A percentile compares a stretch with the other conserved stretches of the same genome.
phyloP scores from a whole-genome alignment of 2,329 filamentous ascomycete genomes.

The Chaetomium strumarium region DNA sequence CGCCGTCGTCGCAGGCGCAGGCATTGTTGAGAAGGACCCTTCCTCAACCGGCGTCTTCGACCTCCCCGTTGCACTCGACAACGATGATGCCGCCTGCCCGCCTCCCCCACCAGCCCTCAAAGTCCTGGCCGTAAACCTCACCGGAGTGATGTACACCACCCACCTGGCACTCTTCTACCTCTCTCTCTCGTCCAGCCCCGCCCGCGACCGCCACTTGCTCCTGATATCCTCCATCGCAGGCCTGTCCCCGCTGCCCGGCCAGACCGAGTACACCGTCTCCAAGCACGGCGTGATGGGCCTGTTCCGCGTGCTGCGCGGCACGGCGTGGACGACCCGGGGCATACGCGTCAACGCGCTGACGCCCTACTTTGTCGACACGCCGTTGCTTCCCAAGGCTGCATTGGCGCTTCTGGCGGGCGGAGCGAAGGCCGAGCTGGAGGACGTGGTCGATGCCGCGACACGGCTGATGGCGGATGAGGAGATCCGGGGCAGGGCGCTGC shows the following conservation, averaged over 20 bases:
- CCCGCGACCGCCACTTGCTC: conserved; percentile 53
- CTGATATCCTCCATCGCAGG: conserved; percentile 59
- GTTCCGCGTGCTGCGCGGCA: conserved; percentile 52
- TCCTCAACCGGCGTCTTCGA: conserved; percentile 38
- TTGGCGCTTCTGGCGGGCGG: conserved; percentile 51
- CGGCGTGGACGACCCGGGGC: conserved; percentile 39
- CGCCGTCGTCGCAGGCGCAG: conserved; percentile 61
- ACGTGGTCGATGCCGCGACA: conserved; percentile 60
- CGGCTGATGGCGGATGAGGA: conserved; percentile 50
- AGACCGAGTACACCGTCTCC: conserved; percentile 51
- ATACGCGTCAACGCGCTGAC: conserved; percentile 60
- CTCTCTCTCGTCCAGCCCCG: conserved; percentile 25
- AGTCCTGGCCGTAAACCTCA: conserved; percentile 57
- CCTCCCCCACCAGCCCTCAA: conserved; percentile 43
- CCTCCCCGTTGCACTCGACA: conserved; percentile 28
- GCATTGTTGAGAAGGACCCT: conserved; percentile 42
- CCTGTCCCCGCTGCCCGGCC: conserved; percentile 38
- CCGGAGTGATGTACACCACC: conserved; percentile 58
- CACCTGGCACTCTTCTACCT: conserved; percentile 59
- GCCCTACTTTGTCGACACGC: conserved; percentile 61
- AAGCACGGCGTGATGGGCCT: conserved; percentile 64
- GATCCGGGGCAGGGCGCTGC: conserved; percentile 51
- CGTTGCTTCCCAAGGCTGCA: conserved; percentile 45
- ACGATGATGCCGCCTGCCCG: conserved; percentile 30
- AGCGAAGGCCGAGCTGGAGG: conserved; percentile 45